Percentiles rank a stretch among this genome's conserved stretches.
phyloP scores from a whole-genome alignment of 2,329 filamentous ascomycete species.

The Epichloe gansuensis region DNA sequence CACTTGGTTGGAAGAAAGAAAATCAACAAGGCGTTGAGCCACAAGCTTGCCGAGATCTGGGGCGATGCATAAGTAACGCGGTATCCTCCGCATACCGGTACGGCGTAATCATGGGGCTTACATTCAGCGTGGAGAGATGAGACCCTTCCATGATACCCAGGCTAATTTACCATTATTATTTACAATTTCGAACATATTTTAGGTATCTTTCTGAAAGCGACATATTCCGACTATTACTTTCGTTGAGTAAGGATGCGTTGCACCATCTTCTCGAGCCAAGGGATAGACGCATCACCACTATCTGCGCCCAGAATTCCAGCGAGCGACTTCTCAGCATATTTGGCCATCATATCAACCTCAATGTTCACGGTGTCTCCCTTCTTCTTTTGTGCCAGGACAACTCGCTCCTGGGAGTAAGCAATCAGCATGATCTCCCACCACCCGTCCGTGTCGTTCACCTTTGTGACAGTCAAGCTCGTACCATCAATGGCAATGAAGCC shows the following conservation, averaged over 20 bases:
- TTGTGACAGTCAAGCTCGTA: conserved; percentile 83
- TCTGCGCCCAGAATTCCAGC: conserved; percentile 51
- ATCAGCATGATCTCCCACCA: conserved; percentile 98
- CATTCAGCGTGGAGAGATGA: background rate
- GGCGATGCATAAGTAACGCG: conserved; percentile 29
- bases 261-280: conserved; percentile 59
- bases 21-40: conserved; percentile 50
- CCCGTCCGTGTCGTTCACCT: conserved; percentile 63
- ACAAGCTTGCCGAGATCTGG: conserved; percentile 63
- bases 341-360: conserved; percentile 79
- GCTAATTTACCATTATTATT: background rate
- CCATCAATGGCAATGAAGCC: conserved; percentile 91
- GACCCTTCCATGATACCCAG: background rate
- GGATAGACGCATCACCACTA: conserved; percentile 36
- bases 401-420: conserved; percentile 85
- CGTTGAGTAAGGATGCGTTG: conserved; percentile 60
- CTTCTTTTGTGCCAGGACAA: conserved; percentile 69
- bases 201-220: no score
- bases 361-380: conserved; percentile 76
- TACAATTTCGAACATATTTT: background rate
- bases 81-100: background rate
- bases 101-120: no score
- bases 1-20: conserved; percentile 55
- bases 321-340: conserved; percentile 84
- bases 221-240: background rate